These are phyloP conservation scores for Chaetomium sp. DNA, from an alignment of 2,329 filamentous ascomycete genomes.

Conservation along the genomic window DNA sequence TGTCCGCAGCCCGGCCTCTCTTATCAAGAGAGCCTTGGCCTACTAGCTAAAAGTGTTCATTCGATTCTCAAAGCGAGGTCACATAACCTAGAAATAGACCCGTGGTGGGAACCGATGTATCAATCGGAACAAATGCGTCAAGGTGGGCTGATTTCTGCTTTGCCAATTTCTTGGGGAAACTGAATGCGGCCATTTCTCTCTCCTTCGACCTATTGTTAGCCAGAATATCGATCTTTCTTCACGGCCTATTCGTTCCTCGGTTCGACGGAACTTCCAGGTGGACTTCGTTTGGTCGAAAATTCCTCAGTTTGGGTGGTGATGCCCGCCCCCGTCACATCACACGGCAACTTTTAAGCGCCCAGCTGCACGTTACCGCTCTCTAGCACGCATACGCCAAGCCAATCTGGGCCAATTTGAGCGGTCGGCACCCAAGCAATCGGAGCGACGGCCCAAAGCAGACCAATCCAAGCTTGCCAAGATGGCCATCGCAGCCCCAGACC, in stretches of 20 bases:
- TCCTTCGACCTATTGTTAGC: background rate
- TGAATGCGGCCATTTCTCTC: background rate
- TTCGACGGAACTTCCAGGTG: background rate
- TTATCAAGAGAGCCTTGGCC: background rate
- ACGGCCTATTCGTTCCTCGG: background rate
- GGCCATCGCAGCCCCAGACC: conserved; percentile 10
- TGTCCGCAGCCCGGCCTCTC: background rate
- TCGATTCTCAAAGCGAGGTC: background rate
- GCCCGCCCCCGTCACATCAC: conserved; percentile 8
- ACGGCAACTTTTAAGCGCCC: conserved; percentile 27
- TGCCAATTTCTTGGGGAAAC: background rate
- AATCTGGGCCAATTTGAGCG: conserved; percentile 15
- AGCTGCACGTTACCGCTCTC: conserved; percentile 23
- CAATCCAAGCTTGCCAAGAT: conserved; percentile 22
- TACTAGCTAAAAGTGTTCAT: background rate
- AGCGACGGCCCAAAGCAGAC: conserved; percentile 13
- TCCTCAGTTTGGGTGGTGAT: background rate
- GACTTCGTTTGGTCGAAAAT: background rate
- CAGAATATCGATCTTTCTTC: background rate
- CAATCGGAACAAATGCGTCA: no score
- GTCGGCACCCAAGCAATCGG: conserved; percentile 10
- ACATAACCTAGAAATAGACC: background rate
- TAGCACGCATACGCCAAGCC: conserved; percentile 25
- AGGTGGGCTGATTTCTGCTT: background rate
- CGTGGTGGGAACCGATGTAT: background rate